Evolutionary conservation across 352 stramenopile species (phyloP).

Genomic region (Phytophthora sp.): DNA sequence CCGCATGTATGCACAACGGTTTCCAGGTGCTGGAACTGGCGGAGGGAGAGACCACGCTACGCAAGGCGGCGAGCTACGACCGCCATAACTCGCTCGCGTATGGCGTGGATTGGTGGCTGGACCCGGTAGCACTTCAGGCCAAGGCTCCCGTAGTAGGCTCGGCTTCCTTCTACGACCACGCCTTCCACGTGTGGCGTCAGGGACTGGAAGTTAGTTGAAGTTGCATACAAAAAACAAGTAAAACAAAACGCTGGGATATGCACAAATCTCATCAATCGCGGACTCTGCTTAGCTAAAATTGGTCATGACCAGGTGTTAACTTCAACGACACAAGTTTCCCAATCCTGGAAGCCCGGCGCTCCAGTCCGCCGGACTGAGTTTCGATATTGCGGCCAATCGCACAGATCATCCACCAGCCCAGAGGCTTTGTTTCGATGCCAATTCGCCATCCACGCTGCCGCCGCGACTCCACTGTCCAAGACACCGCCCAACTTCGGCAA

Average conservation of each 20-base stretch:
- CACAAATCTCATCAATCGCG: no score
- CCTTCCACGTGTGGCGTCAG: conserved; percentile 74
- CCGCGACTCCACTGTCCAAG: conserved; percentile 4
- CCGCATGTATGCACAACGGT: conserved; percentile 89
- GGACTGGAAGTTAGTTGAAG: conserved; percentile 23
- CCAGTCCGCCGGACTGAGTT: no score
- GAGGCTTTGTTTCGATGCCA: background rate
- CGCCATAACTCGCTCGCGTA: conserved; percentile 83
- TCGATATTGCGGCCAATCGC: conserved; percentile 7
- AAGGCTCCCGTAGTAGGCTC: conserved; percentile 62
- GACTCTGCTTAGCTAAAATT: conserved; percentile 11
- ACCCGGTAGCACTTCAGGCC: conserved; percentile 44
- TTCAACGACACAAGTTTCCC: conserved; percentile 29
- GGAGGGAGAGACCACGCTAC: conserved; percentile 17
- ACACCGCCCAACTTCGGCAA: background rate
- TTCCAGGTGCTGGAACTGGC: conserved; percentile 70
- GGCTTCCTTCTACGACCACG: conserved; percentile 85
- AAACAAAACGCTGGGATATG: background rate
- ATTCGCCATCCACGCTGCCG: background rate
- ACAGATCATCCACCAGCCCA: conserved; percentile 3
- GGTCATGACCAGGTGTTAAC: conserved; percentile 2
- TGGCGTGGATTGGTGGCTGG: conserved; percentile 82
- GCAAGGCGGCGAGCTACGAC: conserved; percentile 48
- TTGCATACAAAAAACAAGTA: conserved; percentile 22
- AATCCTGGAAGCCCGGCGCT: no score